Conservation (phyloP, 2,329 filamentous ascomycete species). For the Chrysoporthe cubensis region DNA sequence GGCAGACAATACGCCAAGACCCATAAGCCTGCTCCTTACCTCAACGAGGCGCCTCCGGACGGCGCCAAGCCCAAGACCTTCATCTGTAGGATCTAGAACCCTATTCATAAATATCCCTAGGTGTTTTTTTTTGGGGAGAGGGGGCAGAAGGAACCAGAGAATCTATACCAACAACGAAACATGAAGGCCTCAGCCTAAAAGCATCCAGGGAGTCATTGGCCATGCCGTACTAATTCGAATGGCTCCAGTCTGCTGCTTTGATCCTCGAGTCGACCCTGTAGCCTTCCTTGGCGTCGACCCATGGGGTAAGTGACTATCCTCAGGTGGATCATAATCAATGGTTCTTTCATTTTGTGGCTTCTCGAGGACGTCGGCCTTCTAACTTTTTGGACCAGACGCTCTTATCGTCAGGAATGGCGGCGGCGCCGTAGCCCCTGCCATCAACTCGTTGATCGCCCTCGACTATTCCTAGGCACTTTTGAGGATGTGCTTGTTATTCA, state of each 20-base stretch:
- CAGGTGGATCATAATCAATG: background rate
- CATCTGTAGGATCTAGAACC: background rate
- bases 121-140: background rate
- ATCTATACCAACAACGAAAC: too few species aligned
- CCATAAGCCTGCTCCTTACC: background rate
- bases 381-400: background rate
- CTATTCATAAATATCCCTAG: too few species aligned
- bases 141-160: background rate
- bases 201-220: background rate
- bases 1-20: background rate
- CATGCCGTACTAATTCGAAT: background rate
- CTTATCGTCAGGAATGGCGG: conserved; percentile 11
- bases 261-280: background rate
- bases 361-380: background rate
- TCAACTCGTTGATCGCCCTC: conserved; percentile 1
- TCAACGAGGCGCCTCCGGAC: background rate
- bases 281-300: conserved; percentile 11
- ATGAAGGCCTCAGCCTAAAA: too few species aligned
- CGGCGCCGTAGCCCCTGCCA: conserved; percentile 1
- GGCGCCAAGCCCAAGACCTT: conserved; percentile 14
- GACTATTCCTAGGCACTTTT: conserved; percentile 10
- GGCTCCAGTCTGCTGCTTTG: conserved; percentile 15
- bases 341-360: background rate
- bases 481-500: conserved; percentile 13
- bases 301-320: background rate